A percentile compares a stretch with the other conserved stretches of the same genome.
These are phyloP conservation scores for Pleomassaria siparia DNA, from an alignment of 2,329 filamentous ascomycete genomes.

Conservation along the genomic window DNA sequence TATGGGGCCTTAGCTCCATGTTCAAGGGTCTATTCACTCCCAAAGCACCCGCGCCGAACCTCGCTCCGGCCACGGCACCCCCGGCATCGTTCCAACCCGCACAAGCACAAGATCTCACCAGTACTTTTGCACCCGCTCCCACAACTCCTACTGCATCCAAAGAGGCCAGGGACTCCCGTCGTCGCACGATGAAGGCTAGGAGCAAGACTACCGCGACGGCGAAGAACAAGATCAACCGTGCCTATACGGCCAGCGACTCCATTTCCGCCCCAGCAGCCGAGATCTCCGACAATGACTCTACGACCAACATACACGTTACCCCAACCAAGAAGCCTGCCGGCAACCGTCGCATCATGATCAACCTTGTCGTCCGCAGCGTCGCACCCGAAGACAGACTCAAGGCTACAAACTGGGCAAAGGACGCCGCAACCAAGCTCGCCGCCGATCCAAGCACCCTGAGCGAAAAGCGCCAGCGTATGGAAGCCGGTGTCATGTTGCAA, in stretches of 20 bases:
- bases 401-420: constrained; percentile 31
- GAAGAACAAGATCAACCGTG: neutral
- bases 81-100: neutral
- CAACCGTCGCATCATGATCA: neutral
- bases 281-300: neutral
- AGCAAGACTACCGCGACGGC: too few species aligned
- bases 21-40: too few species aligned
- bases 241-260: neutral
- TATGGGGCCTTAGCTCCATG: too few species aligned
- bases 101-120: neutral
- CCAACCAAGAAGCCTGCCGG: neutral
- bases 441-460: constrained; percentile 17
- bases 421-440: constrained; percentile 18
- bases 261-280: neutral
- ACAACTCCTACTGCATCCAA: neutral
- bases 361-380: neutral
- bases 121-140: neutral
- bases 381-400: constrained; percentile 1
- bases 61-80: neutral
- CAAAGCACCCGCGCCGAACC: neutral
- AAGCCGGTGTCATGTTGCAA: constrained; percentile 23
- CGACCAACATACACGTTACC: neutral
- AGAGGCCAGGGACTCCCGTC: neutral
- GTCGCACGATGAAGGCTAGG: neutral
- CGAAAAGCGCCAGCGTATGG: constrained; percentile 34